Base-by-base conservation (phyloP, 192 early-diverging fungal species). In the Mortierella antarctica region DNA sequence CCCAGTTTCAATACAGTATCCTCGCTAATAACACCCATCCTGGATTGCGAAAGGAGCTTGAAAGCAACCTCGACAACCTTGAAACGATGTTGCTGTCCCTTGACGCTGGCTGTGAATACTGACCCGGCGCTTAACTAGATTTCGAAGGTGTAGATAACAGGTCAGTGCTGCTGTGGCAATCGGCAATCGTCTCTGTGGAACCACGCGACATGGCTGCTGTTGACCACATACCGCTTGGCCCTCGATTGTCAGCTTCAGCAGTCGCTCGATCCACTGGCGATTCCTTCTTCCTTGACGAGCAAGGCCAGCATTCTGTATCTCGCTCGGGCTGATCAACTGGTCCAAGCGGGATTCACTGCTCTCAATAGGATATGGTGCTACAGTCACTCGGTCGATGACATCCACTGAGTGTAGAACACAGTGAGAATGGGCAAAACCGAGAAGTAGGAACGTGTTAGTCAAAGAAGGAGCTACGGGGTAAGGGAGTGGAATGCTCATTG, bases 71-170 rank as follows among this genome's bases (percentile, higher is more conserved):
- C 39, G 0, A 67, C 11, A 9, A 75, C 59, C 39, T 18, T 75
- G 50, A 75, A 67, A 4, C 53, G 21, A 20, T 56, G 57, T n/a
- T 31, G 52, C 51, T 67, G 66, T 0, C 53, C 56, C 21, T 76
- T 76, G 5, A 76, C 21, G n/a, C 21, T 76, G 13, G 67, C 74
- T 1, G 23, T 9, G 17, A 76, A 51, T 7, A 69, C 39, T 3
- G 65, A 76, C 18, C 67, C 67, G 8, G 13, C 7, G 18, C 66
- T 31, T 5, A 53, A 44, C 73, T 74, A 58, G 31, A 31, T 31
- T 8, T 49, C 7, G 42, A 39, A 8, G 7, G 55, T 18, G 55
- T 18, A 10, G 18, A 40, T 7, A 51, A 31, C 18, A 64, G 5
- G 31, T 31, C 6, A 64, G 18, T 4, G 21, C 4, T 0, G 40